Percentiles rank a stretch among this genome's conserved stretches.
Evolutionary conservation across 139 green algal species (phyloP).

Genomic region (Chlorella sp.): DNA sequence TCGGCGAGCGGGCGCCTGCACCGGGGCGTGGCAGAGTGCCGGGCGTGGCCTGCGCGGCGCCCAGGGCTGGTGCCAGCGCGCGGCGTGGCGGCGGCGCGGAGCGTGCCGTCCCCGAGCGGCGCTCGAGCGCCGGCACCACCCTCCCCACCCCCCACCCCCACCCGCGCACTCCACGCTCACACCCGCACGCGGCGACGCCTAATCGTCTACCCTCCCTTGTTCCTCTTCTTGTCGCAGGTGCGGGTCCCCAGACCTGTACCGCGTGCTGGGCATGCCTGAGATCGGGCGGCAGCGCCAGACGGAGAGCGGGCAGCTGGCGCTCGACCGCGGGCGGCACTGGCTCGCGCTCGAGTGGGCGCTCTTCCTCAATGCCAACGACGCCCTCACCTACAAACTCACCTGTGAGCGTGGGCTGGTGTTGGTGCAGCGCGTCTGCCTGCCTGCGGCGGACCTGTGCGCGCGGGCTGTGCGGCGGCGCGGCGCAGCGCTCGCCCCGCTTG

Average conservation of each 20-base stretch:
- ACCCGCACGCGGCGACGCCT: too few species aligned
- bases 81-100: not conserved
- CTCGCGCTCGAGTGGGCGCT: constrained; percentile 42
- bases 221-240: too few species aligned
- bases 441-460: too few species aligned
- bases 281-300: constrained; percentile 29
- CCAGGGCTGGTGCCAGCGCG: not conserved
- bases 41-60: not conserved
- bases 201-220: too few species aligned
- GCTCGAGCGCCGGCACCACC: not conserved
- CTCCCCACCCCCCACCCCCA: not conserved
- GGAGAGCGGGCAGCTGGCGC: constrained; percentile 46
- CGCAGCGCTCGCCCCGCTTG: too few species aligned
- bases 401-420: not conserved
- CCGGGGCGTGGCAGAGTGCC: too few species aligned
- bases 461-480: too few species aligned
- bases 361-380: constrained; percentile 44
- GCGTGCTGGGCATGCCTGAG: constrained; percentile 15
- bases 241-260: constrained; percentile 20
- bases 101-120: not conserved
- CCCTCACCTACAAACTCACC: constrained; percentile 40
- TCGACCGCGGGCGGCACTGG: constrained; percentile 32
- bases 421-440: too few species aligned
- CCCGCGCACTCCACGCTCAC: too few species aligned
- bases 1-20: too few species aligned